Conservation (phyloP, 1,284 basidiomycete genomes). For the Fomitopsis pinicola region DNA sequence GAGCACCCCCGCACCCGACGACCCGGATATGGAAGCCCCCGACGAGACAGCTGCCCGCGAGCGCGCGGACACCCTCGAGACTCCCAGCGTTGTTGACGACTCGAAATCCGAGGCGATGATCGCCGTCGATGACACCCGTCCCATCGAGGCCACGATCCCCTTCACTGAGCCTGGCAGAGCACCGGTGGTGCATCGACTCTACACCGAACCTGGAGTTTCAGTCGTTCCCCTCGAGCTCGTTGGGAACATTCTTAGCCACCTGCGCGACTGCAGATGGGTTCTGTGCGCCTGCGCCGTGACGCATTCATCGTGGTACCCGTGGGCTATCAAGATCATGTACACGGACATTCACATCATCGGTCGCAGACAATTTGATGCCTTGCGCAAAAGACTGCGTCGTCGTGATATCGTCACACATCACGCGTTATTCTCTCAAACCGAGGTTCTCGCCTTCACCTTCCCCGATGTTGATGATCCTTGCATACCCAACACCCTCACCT, state of each 20-base stretch:
- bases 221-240: not conserved
- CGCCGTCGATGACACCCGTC: too few relatives aligned
- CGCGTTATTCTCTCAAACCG: not conserved
- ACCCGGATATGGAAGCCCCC: too few relatives aligned
- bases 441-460: not conserved
- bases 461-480: not conserved
- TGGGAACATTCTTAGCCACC: not conserved
- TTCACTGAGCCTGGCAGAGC: too few relatives aligned
- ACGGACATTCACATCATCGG: not conserved
- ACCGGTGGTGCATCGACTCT: too few relatives aligned
- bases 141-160: not conserved
- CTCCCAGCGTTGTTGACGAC: too few relatives aligned
- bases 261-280: not conserved
- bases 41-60: too few relatives aligned
- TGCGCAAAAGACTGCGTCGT: not conserved
- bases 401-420: not conserved
- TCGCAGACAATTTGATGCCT: not conserved
- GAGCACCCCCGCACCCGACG: too few relatives aligned
- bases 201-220: not conserved
- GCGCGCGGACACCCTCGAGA: too few relatives aligned
- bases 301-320: not conserved
- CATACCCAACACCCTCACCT: not conserved
- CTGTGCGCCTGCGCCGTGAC: not conserved
- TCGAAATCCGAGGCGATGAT: too few relatives aligned
- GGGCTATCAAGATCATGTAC: not conserved